A percentile compares a stretch with the other conserved stretches of the same genome.
These are phyloP conservation scores for Daucus carota DNA, from an alignment of 129 eudicot species.

Conservation along the genomic window DNA sequence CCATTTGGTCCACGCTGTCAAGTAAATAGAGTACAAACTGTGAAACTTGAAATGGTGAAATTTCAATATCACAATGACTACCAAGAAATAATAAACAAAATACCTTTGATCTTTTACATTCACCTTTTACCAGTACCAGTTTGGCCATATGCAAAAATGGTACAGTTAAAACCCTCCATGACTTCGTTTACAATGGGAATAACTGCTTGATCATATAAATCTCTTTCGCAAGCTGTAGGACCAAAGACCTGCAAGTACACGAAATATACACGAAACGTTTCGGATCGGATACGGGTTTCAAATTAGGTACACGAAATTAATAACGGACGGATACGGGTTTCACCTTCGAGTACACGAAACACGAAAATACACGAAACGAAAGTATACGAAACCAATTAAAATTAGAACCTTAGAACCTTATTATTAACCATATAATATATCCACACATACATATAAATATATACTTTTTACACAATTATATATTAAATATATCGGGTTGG, in stretches of 20 bases:
- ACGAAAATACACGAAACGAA: too few relatives aligned
- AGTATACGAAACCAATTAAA: too few relatives aligned
- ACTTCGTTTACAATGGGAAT: constrained; percentile 14
- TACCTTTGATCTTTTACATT: constrained; percentile 15
- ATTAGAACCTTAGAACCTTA: too few relatives aligned
- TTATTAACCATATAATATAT: too few relatives aligned
- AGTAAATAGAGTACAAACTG: not conserved
- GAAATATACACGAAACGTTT: too few relatives aligned
- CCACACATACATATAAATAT: too few relatives aligned
- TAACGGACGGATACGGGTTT: too few relatives aligned
- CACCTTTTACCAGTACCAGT: constrained; percentile 13
- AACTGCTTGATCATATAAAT: constrained; percentile 12
- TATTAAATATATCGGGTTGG: too few relatives aligned
- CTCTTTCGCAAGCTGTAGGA: constrained; percentile 13
- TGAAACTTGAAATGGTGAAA: not conserved
- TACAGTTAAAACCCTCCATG: constrained; percentile 12
- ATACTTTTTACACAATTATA: too few relatives aligned
- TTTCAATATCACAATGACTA: not conserved
- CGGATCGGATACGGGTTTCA: too few relatives aligned
- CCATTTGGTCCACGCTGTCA: constrained; percentile 82
- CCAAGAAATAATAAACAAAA: not conserved
- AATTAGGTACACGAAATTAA: too few relatives aligned
- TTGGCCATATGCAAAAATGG: constrained; percentile 13
- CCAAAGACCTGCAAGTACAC: constrained; percentile 6
- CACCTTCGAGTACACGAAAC: too few relatives aligned